Conservation (phyloP, 202 grass and related monocot genomes). For the Brachypodium distachyon region DNA sequence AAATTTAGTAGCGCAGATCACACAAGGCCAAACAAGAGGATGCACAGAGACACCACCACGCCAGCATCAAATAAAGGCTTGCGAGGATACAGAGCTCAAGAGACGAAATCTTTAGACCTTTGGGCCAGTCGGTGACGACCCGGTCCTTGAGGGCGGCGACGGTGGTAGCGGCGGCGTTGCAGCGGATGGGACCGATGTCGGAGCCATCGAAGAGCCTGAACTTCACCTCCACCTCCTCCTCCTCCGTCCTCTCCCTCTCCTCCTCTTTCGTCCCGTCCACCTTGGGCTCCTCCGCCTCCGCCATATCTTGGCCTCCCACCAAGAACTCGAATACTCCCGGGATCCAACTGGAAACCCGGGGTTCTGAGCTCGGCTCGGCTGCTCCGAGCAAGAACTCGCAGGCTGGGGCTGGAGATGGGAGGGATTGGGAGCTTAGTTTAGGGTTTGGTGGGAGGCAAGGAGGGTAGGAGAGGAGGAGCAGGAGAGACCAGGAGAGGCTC, state of each 20-base stretch:
- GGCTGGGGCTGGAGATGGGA: background rate
- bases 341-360: background rate
- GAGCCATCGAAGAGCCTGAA: constrained; percentile 78
- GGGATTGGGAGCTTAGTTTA: constrained; percentile 23
- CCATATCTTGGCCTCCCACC: constrained; percentile 27
- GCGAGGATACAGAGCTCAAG: background rate
- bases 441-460: constrained; percentile 31
- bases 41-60: background rate
- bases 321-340: background rate
- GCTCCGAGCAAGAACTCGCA: background rate
- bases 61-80: background rate
- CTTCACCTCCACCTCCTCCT: constrained; percentile 63
- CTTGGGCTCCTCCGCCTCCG: constrained; percentile 28
- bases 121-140: constrained; percentile 83
- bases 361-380: background rate
- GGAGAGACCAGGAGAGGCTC: background rate
- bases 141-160: constrained; percentile 73
- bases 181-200: constrained; percentile 69
- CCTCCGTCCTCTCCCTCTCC: constrained; percentile 30
- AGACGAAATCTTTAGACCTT: constrained; percentile 38
- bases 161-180: constrained; percentile 55
- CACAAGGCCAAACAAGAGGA: background rate
- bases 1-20: constrained; percentile 20
- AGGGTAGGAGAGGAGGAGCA: constrained; percentile 16
- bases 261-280: constrained; percentile 13